These are phyloP conservation scores for Boletus insuetus DNA, from an alignment of 768 basidiomycete species.

Conservation along the genomic window DNA sequence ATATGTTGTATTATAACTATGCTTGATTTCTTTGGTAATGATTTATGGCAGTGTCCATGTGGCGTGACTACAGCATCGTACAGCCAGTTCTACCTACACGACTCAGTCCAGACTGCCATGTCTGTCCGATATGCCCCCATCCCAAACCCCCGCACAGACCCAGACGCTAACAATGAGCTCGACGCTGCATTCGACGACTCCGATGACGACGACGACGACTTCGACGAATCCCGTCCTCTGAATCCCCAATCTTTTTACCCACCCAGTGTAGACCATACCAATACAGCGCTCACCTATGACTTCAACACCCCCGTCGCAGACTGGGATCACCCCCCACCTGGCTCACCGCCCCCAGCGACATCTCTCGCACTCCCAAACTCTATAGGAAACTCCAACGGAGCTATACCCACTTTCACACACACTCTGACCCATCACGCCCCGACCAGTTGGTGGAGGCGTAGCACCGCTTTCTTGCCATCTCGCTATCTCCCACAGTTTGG, in stretches of 20 bases:
- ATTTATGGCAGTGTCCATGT: conserved; percentile 16
- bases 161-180: conserved; percentile 58
- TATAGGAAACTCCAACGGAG: conserved; percentile 73
- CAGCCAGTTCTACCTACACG: not conserved
- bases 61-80: not conserved
- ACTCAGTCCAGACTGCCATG: conserved; percentile 27
- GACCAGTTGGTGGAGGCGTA: conserved; percentile 54
- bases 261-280: conserved; percentile 5
- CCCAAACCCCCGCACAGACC: conserved; percentile 53
- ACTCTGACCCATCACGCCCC: conserved; percentile 22
- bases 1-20: too few species aligned
- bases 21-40: not conserved
- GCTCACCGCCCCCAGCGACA: conserved; percentile 70
- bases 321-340: conserved; percentile 81
- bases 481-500: conserved; percentile 46
- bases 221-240: conserved; percentile 48
- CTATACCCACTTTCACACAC: conserved; percentile 50
- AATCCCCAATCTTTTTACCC: conserved; percentile 39
- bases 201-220: conserved; percentile 47
- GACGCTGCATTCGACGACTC: conserved; percentile 85
- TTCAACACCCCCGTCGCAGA: conserved; percentile 67
- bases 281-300: conserved; percentile 55
- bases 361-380: conserved; percentile 65
- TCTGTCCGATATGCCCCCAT: conserved; percentile 68
- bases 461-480: conserved; percentile 54